Conservation (phyloP, 2,329 filamentous ascomycete genomes). For the Fusarium papillatum region DNA sequence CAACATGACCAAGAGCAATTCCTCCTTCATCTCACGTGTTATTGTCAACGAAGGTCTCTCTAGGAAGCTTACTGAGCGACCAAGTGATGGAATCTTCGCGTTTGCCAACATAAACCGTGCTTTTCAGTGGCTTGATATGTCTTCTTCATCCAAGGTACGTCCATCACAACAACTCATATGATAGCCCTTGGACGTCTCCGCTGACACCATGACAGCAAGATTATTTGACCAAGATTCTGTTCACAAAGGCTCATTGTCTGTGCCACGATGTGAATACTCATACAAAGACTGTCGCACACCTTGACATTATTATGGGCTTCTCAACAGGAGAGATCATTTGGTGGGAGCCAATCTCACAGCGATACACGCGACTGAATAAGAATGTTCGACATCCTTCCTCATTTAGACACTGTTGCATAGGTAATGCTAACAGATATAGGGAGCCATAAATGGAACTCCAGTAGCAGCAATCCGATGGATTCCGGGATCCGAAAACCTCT, state of each 20-base stretch:
- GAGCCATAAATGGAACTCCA: constrained; percentile 87
- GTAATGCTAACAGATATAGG: constrained; percentile 60
- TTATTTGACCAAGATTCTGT: constrained; percentile 94
- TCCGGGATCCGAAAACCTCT: constrained; percentile 92
- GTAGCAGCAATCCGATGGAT: constrained; percentile 94
- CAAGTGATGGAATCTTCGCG: constrained; percentile 84
- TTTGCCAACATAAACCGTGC: constrained; percentile 97
- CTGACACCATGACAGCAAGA: constrained; percentile 73
- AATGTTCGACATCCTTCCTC: constrained; percentile 69
- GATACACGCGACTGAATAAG: constrained; percentile 96
- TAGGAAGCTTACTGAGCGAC: constrained; percentile 85
- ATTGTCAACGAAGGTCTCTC: constrained; percentile 87
- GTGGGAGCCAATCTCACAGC: constrained; percentile 97
- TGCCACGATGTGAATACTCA: constrained; percentile 92
- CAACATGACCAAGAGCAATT: constrained; percentile 98
- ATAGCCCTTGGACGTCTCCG: background rate
- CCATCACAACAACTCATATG: background rate
- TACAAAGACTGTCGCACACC: constrained; percentile 83
- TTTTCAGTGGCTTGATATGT: constrained; percentile 95
- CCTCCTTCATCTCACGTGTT: constrained; percentile 96
- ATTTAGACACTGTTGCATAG: background rate
- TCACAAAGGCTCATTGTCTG: constrained; percentile 95
- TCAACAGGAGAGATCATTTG: constrained; percentile 98
- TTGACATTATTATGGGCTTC: constrained; percentile 96
- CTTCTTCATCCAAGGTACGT: constrained; percentile 76